Base-by-base conservation (phyloP, 179 eudicot species). In the Carnegiea gigantea region DNA sequence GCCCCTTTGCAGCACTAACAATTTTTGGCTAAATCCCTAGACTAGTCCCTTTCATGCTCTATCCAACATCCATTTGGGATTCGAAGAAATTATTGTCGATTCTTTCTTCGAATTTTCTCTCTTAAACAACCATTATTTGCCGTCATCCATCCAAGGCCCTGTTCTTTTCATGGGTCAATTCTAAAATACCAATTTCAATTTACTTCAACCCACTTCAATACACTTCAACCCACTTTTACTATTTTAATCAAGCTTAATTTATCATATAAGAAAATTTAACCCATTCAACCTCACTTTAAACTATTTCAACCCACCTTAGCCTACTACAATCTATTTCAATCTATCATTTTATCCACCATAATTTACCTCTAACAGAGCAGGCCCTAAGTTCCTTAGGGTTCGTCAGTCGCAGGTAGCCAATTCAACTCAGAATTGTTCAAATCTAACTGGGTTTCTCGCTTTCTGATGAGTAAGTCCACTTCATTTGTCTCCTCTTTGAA, bases 341-440 rank as follows among this genome's bases (percentile, higher is more conserved):
- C n/a, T n/a, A n/a, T n/a, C n/a, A n/a, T n/a, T n/a, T n/a, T n/a
- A n/a, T n/a, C n/a, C n/a, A n/a, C n/a, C n/a, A n/a, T n/a, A n/a
- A n/a, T n/a, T n/a, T n/a, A n/a, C n/a, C n/a, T n/a, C n/a, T n/a
- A n/a, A n/a, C n/a, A n/a, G n/a, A n/a, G n/a, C n/a, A n/a, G n/a
- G n/a, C n/a, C n/a, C n/a, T 51, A n/a, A 2, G 40, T 24, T 43
- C 71, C 70, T 85, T 78, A 81, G 84, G 87, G 82, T 78, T 85
- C 46, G 23, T 15, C 46, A 51, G 21, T 60, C 17, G 3, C 70
- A 10, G 68, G 59, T 12, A 10, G 71, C 83, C 18, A 79, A 62
- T 81, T 81, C 80, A 78, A 78, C 79, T 44, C 77, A 0, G 77
- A 78, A 75, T 78, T 84, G 38, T 54, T 72, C 70, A 38, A 43